A percentile compares a stretch with the other conserved stretches of the same genome.
These are phyloP conservation scores for Nymphaea thermarum DNA, from an alignment of 164 flowering plant species.

Conservation along the genomic window DNA sequence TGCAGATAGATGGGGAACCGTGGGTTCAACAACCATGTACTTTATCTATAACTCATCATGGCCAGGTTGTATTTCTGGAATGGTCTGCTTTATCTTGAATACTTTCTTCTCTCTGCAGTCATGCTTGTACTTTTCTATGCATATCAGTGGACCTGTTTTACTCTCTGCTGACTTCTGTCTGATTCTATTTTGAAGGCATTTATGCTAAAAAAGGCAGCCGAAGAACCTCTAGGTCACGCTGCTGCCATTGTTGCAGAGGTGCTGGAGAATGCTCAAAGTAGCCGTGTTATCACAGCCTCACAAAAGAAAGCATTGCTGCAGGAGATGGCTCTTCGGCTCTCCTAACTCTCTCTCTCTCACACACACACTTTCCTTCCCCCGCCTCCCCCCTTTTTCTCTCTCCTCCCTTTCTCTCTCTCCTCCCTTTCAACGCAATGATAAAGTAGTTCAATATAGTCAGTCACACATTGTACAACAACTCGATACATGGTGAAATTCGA, in stretches of 20 bases:
- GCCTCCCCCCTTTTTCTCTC: too few species aligned
- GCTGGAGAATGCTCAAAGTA: constrained; percentile 85
- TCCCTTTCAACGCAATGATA: too few species aligned
- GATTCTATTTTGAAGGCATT: constrained; percentile 47
- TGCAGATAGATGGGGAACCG: constrained; percentile 98
- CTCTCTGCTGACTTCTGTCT: too few species aligned
- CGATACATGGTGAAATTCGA: too few species aligned
- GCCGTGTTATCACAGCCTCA: constrained; percentile 56
- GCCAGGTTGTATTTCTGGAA: constrained; percentile 49
- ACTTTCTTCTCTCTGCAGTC: not conserved
- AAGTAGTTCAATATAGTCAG: too few species aligned
- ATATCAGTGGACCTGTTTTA: too few species aligned
- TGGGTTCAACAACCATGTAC: constrained; percentile 86
- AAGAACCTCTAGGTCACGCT: constrained; percentile 98
- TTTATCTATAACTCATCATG: constrained; percentile 71
- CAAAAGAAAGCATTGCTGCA: constrained; percentile 88
- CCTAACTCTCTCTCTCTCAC: constrained; percentile 17
- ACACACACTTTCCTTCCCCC: too few species aligned
- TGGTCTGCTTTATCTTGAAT: not conserved
- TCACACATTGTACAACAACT: too few species aligned
- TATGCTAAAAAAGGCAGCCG: constrained; percentile 86
- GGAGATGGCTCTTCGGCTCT: constrained; percentile 87
- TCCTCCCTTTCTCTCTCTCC: too few species aligned
- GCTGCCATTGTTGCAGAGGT: constrained; percentile 90
- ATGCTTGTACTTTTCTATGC: not conserved